Evolutionary conservation across 139 green algal species (phyloP), one percentile per base, ranked within the genome.

Genomic region (Protoeuglena noctilucae): DNA sequence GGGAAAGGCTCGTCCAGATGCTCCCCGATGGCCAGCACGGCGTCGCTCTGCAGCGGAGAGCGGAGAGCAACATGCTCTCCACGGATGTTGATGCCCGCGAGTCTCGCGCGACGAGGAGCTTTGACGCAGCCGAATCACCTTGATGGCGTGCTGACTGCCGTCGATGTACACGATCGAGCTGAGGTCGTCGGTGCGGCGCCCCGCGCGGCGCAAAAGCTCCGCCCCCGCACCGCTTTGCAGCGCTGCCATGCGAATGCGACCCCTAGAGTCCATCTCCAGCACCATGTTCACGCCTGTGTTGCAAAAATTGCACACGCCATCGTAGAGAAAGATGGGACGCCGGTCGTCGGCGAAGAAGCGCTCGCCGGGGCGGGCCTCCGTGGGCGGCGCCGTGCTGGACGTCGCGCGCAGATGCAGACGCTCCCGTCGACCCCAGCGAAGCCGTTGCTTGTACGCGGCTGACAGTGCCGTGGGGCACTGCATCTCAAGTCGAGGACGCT

Each of bases 221-320:
- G 59, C 50, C 0, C 82, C 82, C 7, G 72, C 64, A 2, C 48
- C 46, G 45, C 72, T 85, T 57, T 93, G 84, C 56, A 93, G 65
- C 1, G 84, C 79, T 2, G 77, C 79, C 14, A 93, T 57, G 0
- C 84, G 60, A 51, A 78, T 84, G 3, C 28, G 52, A 1, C 50
- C 68, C 3, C 51, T 40, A 3, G 59, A 40, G 56, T 93, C 84
- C 53, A 57, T 66, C 23, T 82, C 68, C 22, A 94, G 60, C 49
- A 85, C 71, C 19, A 84, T 70, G 67, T 93, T 86, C 1, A 94
- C 84, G 27, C 79, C 83, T 19, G 60, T 52, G 53, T 89, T 88
- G 74, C 82, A 88, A 57, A 93, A 48, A 56, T 86, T 87, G 72
- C 83, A 90, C 0, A 89, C 77, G 1, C 81, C 81, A 45, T 89